Conservation (phyloP, 176 grass and related monocot genomes). For the Zea luxurians region DNA sequence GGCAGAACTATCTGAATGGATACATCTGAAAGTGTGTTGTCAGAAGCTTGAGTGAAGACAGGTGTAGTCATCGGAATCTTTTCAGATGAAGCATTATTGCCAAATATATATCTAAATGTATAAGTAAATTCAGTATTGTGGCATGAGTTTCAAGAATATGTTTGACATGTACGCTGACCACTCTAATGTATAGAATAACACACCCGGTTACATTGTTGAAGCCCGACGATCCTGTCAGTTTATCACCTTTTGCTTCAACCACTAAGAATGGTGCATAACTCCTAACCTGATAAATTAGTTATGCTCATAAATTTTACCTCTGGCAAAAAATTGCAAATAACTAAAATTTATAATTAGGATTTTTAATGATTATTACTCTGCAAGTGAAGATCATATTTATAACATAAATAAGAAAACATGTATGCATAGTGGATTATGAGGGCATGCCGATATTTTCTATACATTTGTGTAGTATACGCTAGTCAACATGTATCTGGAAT, state of each 20-base stretch:
- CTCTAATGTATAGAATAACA: slow-evolving; percentile 29
- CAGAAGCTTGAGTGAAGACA: slow-evolving; percentile 82
- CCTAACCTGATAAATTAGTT: slow-evolving; percentile 60
- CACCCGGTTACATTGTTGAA: slow-evolving; percentile 92
- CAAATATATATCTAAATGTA: slow-evolving; percentile 88
- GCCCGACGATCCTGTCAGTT: slow-evolving; percentile 83
- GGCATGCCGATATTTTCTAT: neutral
- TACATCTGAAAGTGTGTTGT: slow-evolving; percentile 77
- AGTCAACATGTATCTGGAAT: neutral
- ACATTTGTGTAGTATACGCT: neutral
- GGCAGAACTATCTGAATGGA: slow-evolving; percentile 84
- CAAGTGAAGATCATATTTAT: neutral
- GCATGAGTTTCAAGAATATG: neutral
- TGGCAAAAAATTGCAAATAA: slow-evolving; percentile 3
- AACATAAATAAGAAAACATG: neutral
- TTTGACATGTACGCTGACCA: neutral
- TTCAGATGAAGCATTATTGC: slow-evolving; percentile 79
- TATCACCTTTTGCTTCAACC: slow-evolving; percentile 90
- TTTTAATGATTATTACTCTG: neutral
- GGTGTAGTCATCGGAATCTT: slow-evolving; percentile 97
- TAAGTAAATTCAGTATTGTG: slow-evolving; percentile 25
- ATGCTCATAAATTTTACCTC: slow-evolving; percentile 21
- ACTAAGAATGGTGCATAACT: slow-evolving; percentile 75
- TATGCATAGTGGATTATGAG: slow-evolving; percentile 16
- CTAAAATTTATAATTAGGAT: neutral